These are phyloP conservation scores for Sesbania bispinosa DNA, from an alignment of 306 rosid genomes.

Conservation along the genomic window DNA sequence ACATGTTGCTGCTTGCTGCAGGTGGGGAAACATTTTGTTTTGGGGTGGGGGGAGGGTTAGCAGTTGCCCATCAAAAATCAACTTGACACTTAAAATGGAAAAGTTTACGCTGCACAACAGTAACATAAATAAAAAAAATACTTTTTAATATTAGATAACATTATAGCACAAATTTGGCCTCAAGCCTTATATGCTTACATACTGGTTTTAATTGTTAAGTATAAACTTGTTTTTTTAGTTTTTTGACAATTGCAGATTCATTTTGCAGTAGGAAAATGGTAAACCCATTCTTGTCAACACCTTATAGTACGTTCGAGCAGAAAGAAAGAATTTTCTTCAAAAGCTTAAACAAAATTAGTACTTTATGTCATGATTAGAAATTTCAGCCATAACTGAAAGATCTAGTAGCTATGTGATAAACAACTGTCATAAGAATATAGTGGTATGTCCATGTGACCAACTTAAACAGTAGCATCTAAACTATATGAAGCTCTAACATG, in stretches of 20 bases:
- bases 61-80: conserved; percentile 20
- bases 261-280: background rate
- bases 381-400: conserved; percentile 22
- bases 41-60: background rate
- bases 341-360: background rate
- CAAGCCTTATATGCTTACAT: conserved; percentile 23
- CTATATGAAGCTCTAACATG: background rate
- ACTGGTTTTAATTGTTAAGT: conserved; percentile 6
- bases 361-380: background rate
- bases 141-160: background rate
- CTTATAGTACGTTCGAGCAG: background rate
- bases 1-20: conserved; percentile 84
- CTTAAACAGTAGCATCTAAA: conserved; percentile 13
- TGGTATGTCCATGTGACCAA: background rate
- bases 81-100: conserved; percentile 8
- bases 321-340: background rate
- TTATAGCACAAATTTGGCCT: conserved; percentile 4
- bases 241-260: background rate
- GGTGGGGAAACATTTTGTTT: conserved; percentile 24
- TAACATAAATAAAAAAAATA: background rate
- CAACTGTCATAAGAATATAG: background rate
- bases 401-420: conserved; percentile 5
- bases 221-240: background rate
- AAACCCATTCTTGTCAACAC: conserved; percentile 1
- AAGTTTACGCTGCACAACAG: background rate